Evolutionary conservation across 2,329 filamentous ascomycete genomes (phyloP).

Genomic region (Trichoderma aggressivum): DNA sequence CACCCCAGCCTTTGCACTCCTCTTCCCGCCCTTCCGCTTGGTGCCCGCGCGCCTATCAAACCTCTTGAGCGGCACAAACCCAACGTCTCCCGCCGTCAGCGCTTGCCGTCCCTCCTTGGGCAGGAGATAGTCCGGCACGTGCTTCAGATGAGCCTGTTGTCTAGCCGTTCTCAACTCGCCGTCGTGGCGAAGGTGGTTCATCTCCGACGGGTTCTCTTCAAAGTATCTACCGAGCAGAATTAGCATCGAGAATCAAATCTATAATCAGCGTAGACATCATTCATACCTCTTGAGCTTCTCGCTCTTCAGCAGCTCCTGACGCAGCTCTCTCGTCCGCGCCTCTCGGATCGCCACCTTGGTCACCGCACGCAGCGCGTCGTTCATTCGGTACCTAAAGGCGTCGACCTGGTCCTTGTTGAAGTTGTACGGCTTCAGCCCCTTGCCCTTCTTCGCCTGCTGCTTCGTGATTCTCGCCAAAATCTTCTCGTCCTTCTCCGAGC

Average conservation of each 20-base stretch:
- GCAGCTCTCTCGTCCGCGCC: slow-evolving; percentile 81
- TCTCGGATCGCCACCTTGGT: slow-evolving; percentile 88
- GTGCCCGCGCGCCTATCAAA: slow-evolving; percentile 47
- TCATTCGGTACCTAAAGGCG: slow-evolving; percentile 91
- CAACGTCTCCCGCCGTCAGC: slow-evolving; percentile 63
- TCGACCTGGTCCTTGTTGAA: slow-evolving; percentile 95
- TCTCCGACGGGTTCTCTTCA: slow-evolving; percentile 90
- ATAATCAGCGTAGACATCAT: not conserved
- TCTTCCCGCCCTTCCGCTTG: slow-evolving; percentile 36
- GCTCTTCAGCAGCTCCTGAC: slow-evolving; percentile 85
- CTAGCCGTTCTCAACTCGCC: slow-evolving; percentile 78
- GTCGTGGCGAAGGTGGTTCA: slow-evolving; percentile 86
- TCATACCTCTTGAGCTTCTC: slow-evolving; percentile 79
- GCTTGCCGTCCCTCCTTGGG: slow-evolving; percentile 72
- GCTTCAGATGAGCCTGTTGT: slow-evolving; percentile 84
- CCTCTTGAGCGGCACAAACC: slow-evolving; percentile 69
- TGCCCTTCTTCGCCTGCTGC: slow-evolving; percentile 73
- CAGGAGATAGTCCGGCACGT: slow-evolving; percentile 90
- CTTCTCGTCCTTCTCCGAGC: slow-evolving; percentile 79
- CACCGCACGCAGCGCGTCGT: slow-evolving; percentile 84
- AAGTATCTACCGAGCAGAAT: slow-evolving; percentile 61
- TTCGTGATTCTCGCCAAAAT: slow-evolving; percentile 75
- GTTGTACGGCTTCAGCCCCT: slow-evolving; percentile 82
- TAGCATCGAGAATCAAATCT: not conserved
- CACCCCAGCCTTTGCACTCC: slow-evolving; percentile 48